phyloP scores from a whole-genome alignment of 2,329 filamentous ascomycete species.

The Meredithiella fracta region DNA sequence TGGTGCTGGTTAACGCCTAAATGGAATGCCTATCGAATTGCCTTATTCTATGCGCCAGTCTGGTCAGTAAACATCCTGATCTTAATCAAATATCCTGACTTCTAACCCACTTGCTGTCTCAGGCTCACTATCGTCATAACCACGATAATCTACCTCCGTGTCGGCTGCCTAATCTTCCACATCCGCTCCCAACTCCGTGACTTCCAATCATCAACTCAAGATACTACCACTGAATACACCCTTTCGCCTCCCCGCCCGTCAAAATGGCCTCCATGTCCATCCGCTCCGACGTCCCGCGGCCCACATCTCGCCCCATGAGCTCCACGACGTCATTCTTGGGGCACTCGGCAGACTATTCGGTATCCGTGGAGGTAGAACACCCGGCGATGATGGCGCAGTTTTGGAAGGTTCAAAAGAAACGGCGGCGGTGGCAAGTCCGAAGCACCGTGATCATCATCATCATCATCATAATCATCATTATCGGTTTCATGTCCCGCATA shows the following conservation, averaged over 20 bases:
- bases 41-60: constrained; percentile 51
- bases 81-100: too few relatives aligned
- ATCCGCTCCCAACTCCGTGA: constrained; percentile 40
- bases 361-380: too few relatives aligned
- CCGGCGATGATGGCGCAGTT: too few relatives aligned
- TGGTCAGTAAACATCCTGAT: constrained; percentile 30
- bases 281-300: constrained; percentile 23
- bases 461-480: constrained; percentile 25
- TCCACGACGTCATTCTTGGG: neutral
- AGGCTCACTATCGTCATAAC: constrained; percentile 16
- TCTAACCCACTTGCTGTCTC: neutral
- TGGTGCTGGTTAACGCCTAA: constrained; percentile 58
- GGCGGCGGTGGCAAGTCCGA: too few relatives aligned
- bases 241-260: constrained; percentile 23
- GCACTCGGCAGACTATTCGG: constrained; percentile 36
- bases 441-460: too few relatives aligned
- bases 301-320: neutral
- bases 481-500: neutral
- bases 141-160: constrained; percentile 24
- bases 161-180: constrained; percentile 43
- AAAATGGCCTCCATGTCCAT: constrained; percentile 43
- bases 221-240: constrained; percentile 22
- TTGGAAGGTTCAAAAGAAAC: too few relatives aligned
- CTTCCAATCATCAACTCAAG: constrained; percentile 26
- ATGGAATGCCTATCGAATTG: constrained; percentile 52